These are phyloP conservation scores for Hericium coralloides DNA, from an alignment of 768 basidiomycete species.

Conservation along the genomic window DNA sequence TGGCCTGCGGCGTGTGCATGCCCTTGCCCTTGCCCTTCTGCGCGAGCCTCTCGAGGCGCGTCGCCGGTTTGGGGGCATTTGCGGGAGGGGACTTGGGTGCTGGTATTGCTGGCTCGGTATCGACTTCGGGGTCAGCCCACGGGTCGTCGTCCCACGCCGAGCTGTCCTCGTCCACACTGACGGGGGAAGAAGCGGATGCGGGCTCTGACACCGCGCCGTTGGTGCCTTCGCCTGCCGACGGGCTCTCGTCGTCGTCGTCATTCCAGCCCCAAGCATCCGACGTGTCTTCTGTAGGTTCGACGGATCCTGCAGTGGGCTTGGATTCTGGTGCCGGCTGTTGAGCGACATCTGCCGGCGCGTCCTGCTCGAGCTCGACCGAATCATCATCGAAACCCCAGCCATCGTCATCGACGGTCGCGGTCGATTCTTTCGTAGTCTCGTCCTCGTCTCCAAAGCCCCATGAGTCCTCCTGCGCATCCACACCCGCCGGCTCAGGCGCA, in stretches of 20 bases:
- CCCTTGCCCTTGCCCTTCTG: constrained; percentile 39
- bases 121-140: constrained; percentile 43
- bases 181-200: background rate
- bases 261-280: constrained; percentile 76
- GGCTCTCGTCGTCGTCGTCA: constrained; percentile 34
- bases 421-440: background rate
- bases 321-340: background rate
- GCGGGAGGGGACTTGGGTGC: constrained; percentile 13
- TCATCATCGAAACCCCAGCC: constrained; percentile 35
- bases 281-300: constrained; percentile 25
- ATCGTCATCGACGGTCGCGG: constrained; percentile 18
- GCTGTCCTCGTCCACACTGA: constrained; percentile 25
- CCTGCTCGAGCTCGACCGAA: constrained; percentile 24
- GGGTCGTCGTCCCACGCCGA: constrained; percentile 61
- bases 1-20: constrained; percentile 20
- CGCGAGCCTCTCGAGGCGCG: constrained; percentile 47
- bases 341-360: constrained; percentile 2
- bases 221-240: constrained; percentile 21
- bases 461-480: constrained; percentile 4
- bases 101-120: constrained; percentile 18
- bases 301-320: constrained; percentile 17
- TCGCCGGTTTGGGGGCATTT: constrained; percentile 41
- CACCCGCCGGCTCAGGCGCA: background rate
- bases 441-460: constrained; percentile 39
- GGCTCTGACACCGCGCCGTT: background rate